These are phyloP conservation scores for Xylaria sp. DNA, from an alignment of 495 filamentous ascomycete genomes.

Conservation along the genomic window DNA sequence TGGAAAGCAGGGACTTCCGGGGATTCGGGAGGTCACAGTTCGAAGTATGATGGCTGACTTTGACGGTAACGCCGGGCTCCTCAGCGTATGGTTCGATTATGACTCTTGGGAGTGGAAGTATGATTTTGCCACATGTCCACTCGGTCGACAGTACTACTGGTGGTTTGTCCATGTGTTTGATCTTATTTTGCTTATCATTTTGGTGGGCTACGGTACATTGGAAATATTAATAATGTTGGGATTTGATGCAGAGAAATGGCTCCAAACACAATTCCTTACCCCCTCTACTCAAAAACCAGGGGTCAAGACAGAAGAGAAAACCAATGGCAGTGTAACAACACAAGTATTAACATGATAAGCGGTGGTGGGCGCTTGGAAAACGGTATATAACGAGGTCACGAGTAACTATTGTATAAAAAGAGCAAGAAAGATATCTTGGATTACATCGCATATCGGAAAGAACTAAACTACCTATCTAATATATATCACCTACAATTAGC, in stretches of 20 bases:
- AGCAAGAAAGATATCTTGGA: conserved; percentile 1
- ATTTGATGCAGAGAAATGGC: conserved; percentile 34
- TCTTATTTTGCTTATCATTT: conserved; percentile 57
- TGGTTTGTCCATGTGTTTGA: conserved; percentile 84
- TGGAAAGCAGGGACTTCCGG: conserved; percentile 50
- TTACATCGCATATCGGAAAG: neutral
- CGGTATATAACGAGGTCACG: conserved; percentile 17
- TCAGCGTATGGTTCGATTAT: conserved; percentile 88
- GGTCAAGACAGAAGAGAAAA: conserved; percentile 25
- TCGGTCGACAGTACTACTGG: conserved; percentile 92
- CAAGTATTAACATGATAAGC: neutral
- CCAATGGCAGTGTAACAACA: conserved; percentile 15
- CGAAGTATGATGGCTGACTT: conserved; percentile 99
- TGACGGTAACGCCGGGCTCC: conserved; percentile 83
- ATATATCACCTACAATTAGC: conserved; percentile 18
- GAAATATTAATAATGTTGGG: conserved; percentile 31
- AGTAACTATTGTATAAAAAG: conserved; percentile 20
- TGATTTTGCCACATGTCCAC: conserved; percentile 75
- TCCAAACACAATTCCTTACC: conserved; percentile 1
- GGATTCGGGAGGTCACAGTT: conserved; percentile 88
- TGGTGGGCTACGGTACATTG: conserved; percentile 40
- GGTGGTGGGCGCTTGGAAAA: conserved; percentile 5
- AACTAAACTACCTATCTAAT: neutral
- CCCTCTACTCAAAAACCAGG: neutral
- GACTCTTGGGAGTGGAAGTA: conserved; percentile 76